These are phyloP conservation scores for Triangularia verruculosa DNA, from an alignment of 2,329 filamentous ascomycete genomes.

Conservation along the genomic window DNA sequence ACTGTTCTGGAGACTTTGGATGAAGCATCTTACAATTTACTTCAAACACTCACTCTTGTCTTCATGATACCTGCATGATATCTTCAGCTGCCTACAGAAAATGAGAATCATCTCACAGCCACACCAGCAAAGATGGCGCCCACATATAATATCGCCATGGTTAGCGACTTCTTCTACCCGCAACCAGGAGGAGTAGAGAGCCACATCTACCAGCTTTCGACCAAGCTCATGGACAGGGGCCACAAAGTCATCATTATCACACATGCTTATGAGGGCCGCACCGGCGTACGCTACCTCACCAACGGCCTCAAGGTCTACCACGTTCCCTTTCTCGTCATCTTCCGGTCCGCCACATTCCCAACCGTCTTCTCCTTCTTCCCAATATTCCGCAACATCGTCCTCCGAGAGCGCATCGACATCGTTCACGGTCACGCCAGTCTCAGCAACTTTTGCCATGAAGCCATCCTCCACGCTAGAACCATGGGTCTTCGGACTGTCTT, in stretches of 20 bases:
- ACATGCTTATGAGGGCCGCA: conserved; percentile 87
- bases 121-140: conserved; percentile 40
- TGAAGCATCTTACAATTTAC: background rate
- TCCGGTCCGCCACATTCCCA: conserved; percentile 87
- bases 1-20: background rate
- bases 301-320: conserved; percentile 99
- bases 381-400: conserved; percentile 92
- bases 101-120: conserved; percentile 1
- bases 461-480: conserved; percentile 87
- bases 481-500: conserved; percentile 97
- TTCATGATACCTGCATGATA: background rate
- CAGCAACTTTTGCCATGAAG: conserved; percentile 91
- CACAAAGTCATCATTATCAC: conserved; percentile 99
- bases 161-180: conserved; percentile 99
- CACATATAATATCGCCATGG: conserved; percentile 77
- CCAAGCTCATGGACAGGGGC: conserved; percentile 93
- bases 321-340: conserved; percentile 93
- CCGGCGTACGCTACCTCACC: conserved; percentile 89
- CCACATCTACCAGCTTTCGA: conserved; percentile 96
- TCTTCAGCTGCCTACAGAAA: background rate
- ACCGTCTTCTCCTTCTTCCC: conserved; percentile 99
- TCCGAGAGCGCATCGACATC: conserved; percentile 92
- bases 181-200: conserved; percentile 95
- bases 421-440: conserved; percentile 96
- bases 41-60: conserved; percentile 1